Percentiles rank a stretch among this genome's conserved stretches.
Conservation (phyloP, 2,329 filamentous ascomycete species). For the Stemphylium lycopersici region DNA sequence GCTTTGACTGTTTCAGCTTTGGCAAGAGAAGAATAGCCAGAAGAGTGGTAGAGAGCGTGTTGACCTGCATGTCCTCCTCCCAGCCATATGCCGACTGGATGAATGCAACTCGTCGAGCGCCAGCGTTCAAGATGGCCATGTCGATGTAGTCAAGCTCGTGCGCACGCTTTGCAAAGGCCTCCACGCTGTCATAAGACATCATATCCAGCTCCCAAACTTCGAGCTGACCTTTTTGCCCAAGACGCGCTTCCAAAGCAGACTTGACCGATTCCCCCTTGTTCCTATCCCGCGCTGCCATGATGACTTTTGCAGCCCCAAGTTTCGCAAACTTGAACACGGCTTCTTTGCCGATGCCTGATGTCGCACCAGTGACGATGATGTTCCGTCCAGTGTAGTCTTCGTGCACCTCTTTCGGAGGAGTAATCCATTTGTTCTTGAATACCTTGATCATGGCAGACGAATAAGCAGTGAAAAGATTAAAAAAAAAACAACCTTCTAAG, state of each 20-base stretch:
- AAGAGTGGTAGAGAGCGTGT: slow-evolving; percentile 62
- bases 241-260: slow-evolving; percentile 33
- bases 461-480: background rate
- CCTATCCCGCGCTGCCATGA: slow-evolving; percentile 46
- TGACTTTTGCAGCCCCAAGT: slow-evolving; percentile 45
- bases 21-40: slow-evolving; percentile 59
- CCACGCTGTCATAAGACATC: slow-evolving; percentile 43
- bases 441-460: slow-evolving; percentile 20
- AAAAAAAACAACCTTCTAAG: no score
- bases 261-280: slow-evolving; percentile 47
- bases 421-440: slow-evolving; percentile 44
- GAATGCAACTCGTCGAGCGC: slow-evolving; percentile 34
- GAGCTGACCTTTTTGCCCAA: slow-evolving; percentile 34
- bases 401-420: slow-evolving; percentile 41
- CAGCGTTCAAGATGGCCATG: slow-evolving; percentile 51
- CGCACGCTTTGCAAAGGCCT: slow-evolving; percentile 39
- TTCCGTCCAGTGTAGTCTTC: slow-evolving; percentile 47
- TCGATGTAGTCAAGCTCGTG: slow-evolving; percentile 43
- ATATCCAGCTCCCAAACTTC: slow-evolving; percentile 49
- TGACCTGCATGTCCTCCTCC: slow-evolving; percentile 61
- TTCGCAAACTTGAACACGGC: slow-evolving; percentile 47
- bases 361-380: slow-evolving; percentile 55
- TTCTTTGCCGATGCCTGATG: slow-evolving; percentile 49
- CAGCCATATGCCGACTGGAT: slow-evolving; percentile 41
- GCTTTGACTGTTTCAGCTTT: slow-evolving; percentile 40